Evolutionary conservation across 192 early-diverging fungal genomes (phyloP).

Genomic region (Nowakowskiella sp.): DNA sequence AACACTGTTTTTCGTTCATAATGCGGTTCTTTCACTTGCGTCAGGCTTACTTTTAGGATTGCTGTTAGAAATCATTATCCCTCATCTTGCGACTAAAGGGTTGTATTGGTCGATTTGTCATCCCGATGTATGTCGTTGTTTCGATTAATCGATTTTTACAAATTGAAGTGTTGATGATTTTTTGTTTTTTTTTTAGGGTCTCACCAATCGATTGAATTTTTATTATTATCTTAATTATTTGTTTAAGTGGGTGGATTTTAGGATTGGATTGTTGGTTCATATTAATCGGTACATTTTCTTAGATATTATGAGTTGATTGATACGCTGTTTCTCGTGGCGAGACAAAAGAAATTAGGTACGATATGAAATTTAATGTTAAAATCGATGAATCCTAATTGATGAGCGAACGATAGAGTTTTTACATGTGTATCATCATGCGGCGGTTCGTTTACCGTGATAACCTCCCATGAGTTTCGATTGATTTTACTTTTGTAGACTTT

Average conservation of each 20-base stretch:
- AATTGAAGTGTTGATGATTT: too few species aligned
- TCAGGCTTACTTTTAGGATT: slow-evolving; percentile 63
- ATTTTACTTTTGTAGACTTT: too few species aligned
- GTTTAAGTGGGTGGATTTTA: slow-evolving; percentile 51
- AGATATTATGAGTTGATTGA: slow-evolving; percentile 73
- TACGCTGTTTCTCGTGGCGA: slow-evolving; percentile 66
- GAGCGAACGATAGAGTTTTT: slow-evolving; percentile 61
- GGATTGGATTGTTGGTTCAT: not conserved
- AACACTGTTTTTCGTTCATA: slow-evolving; percentile 69
- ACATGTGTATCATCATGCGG: slow-evolving; percentile 87
- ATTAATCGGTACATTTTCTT: not conserved
- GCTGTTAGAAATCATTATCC: slow-evolving; percentile 68
- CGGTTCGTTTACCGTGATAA: slow-evolving; percentile 85
- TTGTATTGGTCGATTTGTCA: slow-evolving; percentile 65
- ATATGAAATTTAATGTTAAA: not conserved
- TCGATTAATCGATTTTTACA: too few species aligned
- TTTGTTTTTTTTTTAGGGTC: slow-evolving; percentile 8
- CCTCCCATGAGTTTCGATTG: too few species aligned
- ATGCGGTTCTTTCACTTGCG: slow-evolving; percentile 61
- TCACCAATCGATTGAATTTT: slow-evolving; percentile 69
- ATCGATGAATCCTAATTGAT: not conserved
- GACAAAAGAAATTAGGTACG: slow-evolving; percentile 41
- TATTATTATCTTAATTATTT: slow-evolving; percentile 89
- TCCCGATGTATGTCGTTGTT: slow-evolving; percentile 38
- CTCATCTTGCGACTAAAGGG: slow-evolving; percentile 61